Evolutionary conservation across 140 eudicot species (phyloP), one percentile per base, ranked within the genome.

Genomic region (Ambrosia hybrid): DNA sequence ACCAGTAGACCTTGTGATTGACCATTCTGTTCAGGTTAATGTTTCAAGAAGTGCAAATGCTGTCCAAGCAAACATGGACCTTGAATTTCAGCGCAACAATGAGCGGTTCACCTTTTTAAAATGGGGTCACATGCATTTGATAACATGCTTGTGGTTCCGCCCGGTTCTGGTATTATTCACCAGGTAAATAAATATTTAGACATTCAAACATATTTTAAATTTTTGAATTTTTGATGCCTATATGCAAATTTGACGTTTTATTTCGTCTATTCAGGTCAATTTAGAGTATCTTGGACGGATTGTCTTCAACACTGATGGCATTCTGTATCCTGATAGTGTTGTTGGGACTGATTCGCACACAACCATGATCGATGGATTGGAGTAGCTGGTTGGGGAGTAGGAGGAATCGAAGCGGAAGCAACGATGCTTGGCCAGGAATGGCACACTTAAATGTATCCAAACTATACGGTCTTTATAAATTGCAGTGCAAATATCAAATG

Each of bases 311-410:
- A 86, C 92, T 26, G 83, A 88, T 53, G 99, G 97, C 41, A 7
- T 95, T 73, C 86, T 95, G 13, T 95, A 91, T 52, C 99, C 99
- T 4, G 99, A 95, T 74, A 95, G 99, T 82, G 97, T 95, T 39
- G 99, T 95, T 68, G 99, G 99, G 57, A 95, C 99, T 33, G 97
- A 95, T 76, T 95, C 99, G 45, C 99, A 95, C 75, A 95, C 99
- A 71, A 95, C 99, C 51, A 95, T 95, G 99, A 95, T 95, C 69
- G 99, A 95, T 80, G 99, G 99, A 5, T 74, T 95, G 63, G 99
- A 59, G 99, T 95, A 80, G 99, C 99, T 83, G 99, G 99, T 38
- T 95, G 99, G 99, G 99, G 99, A 73, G 99, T 95, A 45, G 99
- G 99, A 70, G 99, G 97, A 56, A 95, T 95, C 80, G 97, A 95